Evolutionary conservation across 306 rosid genomes (phyloP), one percentile per base, ranked within the genome.

Genomic region (Inga laurina): DNA sequence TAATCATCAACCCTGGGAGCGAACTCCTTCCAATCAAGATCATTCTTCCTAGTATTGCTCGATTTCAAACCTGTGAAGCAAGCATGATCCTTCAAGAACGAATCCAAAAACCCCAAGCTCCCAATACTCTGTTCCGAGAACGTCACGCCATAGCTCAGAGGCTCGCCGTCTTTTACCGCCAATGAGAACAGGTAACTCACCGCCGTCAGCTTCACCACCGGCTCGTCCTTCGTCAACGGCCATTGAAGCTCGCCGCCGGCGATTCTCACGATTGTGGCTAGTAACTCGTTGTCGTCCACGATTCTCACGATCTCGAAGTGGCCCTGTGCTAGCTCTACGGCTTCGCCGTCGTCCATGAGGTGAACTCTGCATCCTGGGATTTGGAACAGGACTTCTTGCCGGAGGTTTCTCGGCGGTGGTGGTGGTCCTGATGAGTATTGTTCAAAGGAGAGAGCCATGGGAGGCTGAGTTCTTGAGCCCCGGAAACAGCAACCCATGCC

Each of bases 211-310:
- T 90, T 94, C 86, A 96, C 95, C 0, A 96, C 99, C 3, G 97
- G 99, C 92, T 94, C 98, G 78, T 96, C 99, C 82, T 94, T 94
- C 19, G 99, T 94, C 82, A 96, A 80, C n/a, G 98, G 99, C 98
- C 99, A 96, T 18, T 91, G 95, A 68, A 96, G 81, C 39, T 92
- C 93, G 8, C 91, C 89, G 5, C 91, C 89, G 19, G 93, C 97
- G 0, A 94, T 92, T 81, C 84, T 92, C 61, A 96, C 72, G 24
- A 96, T 83, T 62, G 99, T 94, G 24, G 98, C 97, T 0, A 96
- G 85, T n/a, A 90, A 88, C 18, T 91, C 86, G 46, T 83, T 84
- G 8, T 91, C 90, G 24, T 96, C 98, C 16, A 81, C 54, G 82
- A 93, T 82, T 83, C 82, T 87, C 72, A 86, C 81, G 52, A 96